Conservation (phyloP, 208 protist genomes). For the Acanthamoeba healyi region DNA sequence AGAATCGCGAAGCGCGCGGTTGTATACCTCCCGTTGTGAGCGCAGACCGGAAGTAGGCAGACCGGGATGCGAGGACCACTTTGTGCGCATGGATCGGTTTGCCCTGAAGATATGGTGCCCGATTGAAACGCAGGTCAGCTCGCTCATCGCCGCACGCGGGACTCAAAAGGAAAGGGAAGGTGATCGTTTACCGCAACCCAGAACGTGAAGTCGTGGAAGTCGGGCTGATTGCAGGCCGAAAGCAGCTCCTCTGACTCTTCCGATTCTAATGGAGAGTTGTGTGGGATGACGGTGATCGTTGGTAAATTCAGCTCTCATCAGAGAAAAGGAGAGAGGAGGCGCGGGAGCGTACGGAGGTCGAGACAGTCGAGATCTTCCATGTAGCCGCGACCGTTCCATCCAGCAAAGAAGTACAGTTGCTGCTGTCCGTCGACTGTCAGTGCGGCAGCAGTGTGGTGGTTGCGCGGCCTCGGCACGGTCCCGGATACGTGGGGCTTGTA, state of each 20-base stretch:
- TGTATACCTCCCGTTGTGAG: not conserved
- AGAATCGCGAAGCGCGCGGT: too few relatives aligned
- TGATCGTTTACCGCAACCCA: slow-evolving; percentile 4
- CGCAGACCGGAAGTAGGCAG: not conserved
- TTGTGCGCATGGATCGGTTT: slow-evolving; percentile 72
- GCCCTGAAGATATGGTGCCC: not conserved
- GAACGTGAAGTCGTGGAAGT: slow-evolving; percentile 61
- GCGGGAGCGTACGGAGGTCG: slow-evolving; percentile 46
- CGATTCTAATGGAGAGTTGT: too few relatives aligned
- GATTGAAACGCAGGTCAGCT: too few relatives aligned
- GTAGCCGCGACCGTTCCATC: slow-evolving; percentile 72
- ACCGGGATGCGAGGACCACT: slow-evolving; percentile 20
- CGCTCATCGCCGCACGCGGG: too few relatives aligned
- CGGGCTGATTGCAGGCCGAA: slow-evolving; percentile 22
- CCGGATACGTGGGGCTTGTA: slow-evolving; percentile 72
- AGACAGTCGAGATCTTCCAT: slow-evolving; percentile 72
- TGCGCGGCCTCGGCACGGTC: slow-evolving; percentile 69
- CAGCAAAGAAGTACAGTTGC: slow-evolving; percentile 72
- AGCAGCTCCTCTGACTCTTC: slow-evolving; percentile 19
- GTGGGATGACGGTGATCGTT: too few relatives aligned
- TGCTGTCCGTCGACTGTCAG: slow-evolving; percentile 8
- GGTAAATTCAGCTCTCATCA: too few relatives aligned
- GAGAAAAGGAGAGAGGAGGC: not conserved
- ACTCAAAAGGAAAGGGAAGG: not conserved
- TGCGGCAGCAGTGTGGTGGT: slow-evolving; percentile 64